Evolutionary conservation across 352 stramenopile genomes (phyloP).

Genomic region (Peronospora destructor): DNA sequence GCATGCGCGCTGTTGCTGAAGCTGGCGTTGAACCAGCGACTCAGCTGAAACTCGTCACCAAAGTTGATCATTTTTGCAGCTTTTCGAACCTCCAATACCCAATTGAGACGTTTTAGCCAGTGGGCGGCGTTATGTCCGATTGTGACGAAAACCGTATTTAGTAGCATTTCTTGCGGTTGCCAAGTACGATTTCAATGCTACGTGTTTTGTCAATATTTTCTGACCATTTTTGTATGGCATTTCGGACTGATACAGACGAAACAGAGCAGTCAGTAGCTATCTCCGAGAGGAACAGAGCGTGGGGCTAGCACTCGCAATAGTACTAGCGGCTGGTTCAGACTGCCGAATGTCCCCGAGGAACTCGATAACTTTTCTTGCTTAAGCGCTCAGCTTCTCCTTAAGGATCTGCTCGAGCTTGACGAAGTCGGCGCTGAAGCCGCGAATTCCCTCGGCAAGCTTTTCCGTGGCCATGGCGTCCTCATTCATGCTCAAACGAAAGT

Average conservation of each 20-base stretch:
- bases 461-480: conserved; percentile 95
- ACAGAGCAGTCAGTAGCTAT: too few species aligned
- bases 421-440: conserved; percentile 94
- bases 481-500: conserved; percentile 98
- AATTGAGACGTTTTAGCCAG: conserved; percentile 10
- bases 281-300: too few species aligned
- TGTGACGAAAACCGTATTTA: too few species aligned
- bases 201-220: too few species aligned
- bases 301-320: too few species aligned
- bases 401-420: conserved; percentile 98
- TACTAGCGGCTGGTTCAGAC: too few species aligned
- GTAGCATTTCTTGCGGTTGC: too few species aligned
- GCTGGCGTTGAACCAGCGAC: conserved; percentile 73
- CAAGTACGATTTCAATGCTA: too few species aligned
- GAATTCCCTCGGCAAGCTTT: conserved; percentile 97
- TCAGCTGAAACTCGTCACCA: conserved; percentile 65
- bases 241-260: too few species aligned
- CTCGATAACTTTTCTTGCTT: conserved; percentile 17
- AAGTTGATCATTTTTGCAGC: conserved; percentile 30
- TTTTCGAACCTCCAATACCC: conserved; percentile 17
- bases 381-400: conserved; percentile 89
- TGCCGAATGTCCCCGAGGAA: too few species aligned
- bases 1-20: conserved; percentile 26
- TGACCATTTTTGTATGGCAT: too few species aligned
- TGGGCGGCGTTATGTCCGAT: too few species aligned